Percentiles rank a stretch among this genome's conserved stretches.
Conservation (phyloP, 2,329 filamentous ascomycete species). For the Fusarium nygamai region DNA sequence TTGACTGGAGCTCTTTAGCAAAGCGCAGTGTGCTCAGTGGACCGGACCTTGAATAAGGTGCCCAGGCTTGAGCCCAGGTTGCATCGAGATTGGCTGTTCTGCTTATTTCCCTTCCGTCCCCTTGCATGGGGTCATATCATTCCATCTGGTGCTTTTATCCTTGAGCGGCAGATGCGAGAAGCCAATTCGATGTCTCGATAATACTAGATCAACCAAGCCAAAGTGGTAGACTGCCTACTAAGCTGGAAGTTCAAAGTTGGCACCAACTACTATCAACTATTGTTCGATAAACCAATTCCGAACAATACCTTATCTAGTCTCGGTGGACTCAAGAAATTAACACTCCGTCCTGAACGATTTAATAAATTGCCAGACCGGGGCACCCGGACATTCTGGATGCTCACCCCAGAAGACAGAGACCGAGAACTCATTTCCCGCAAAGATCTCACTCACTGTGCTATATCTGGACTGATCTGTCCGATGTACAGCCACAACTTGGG, state of each 20-base stretch:
- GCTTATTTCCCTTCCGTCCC: conserved; percentile 18
- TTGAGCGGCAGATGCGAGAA: conserved; percentile 17
- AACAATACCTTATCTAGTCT: conserved; percentile 24
- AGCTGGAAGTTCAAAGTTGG: not conserved
- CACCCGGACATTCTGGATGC: conserved; percentile 30
- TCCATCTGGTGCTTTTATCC: not conserved
- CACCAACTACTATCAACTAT: not conserved
- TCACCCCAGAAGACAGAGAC: conserved; percentile 26
- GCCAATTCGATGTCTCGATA: conserved; percentile 11
- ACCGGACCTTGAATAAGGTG: conserved; percentile 15
- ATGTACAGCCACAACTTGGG: conserved; percentile 10
- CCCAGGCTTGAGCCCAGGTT: conserved; percentile 5
- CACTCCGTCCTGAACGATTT: conserved; percentile 34
- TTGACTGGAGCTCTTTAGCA: conserved; percentile 5
- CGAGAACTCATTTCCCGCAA: conserved; percentile 40
- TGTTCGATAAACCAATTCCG: not conserved
- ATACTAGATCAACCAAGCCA: not conserved
- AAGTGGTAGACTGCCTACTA: not conserved
- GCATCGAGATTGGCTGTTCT: conserved; percentile 39
- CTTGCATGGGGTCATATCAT: conserved; percentile 25
- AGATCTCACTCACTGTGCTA: conserved; percentile 28
- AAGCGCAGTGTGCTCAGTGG: conserved; percentile 23
- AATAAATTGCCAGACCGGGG: conserved; percentile 41
- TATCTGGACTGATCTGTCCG: not conserved
- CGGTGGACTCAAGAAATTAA: conserved; percentile 42